These are phyloP conservation scores for Hymenotorrendiella dingleyae DNA, from an alignment of 2,329 filamentous ascomycete species.

Conservation along the genomic window DNA sequence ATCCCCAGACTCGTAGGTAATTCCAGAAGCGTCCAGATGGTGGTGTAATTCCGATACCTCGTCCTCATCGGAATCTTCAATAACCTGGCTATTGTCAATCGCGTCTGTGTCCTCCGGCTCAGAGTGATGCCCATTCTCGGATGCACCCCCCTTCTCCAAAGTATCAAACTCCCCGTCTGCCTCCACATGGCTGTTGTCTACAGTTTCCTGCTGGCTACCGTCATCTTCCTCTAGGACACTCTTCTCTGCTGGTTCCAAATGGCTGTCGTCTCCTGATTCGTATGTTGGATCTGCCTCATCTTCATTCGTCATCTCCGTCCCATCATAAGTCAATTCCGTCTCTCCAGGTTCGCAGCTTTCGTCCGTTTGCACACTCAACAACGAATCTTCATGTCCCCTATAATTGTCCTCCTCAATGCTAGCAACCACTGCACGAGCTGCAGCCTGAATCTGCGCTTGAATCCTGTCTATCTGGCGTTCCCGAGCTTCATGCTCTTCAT, in stretches of 20 bases:
- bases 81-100: neutral
- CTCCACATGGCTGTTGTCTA: neutral
- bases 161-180: too few species aligned
- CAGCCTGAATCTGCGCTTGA: conserved; percentile 48
- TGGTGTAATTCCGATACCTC: conserved; percentile 2
- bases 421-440: conserved; percentile 45
- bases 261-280: conserved; percentile 1
- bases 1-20: conserved; percentile 8
- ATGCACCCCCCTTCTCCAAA: too few species aligned
- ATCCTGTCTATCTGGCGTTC: conserved; percentile 31
- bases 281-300: conserved; percentile 17
- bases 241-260: neutral
- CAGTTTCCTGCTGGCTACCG: too few species aligned
- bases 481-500: conserved; percentile 19
- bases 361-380: conserved; percentile 30
- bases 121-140: too few species aligned
- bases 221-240: too few species aligned
- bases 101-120: too few species aligned
- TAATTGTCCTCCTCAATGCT: conserved; percentile 38
- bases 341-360: conserved; percentile 24
- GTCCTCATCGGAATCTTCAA: conserved; percentile 3
- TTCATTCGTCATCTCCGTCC: conserved; percentile 18
- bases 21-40: neutral
- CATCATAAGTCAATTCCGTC: conserved; percentile 26
- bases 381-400: conserved; percentile 27